Evolutionary conservation across 1,284 basidiomycete species (phyloP).

Genomic region (Tranzscheliella williamsii): DNA sequence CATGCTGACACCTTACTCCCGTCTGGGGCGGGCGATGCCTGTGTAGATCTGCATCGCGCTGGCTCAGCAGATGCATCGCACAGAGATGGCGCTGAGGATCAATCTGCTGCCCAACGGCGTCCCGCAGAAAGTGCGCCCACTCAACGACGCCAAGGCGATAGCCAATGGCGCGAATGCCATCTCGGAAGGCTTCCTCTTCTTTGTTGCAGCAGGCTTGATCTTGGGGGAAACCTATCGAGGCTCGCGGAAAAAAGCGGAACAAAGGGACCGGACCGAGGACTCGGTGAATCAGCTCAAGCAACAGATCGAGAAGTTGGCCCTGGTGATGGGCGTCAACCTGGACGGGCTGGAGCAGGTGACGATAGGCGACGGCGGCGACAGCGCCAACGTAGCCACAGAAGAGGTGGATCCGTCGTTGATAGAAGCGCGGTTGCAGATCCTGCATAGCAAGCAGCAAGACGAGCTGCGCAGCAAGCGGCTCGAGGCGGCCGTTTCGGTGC

Average conservation of each 20-base stretch:
- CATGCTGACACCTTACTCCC: not conserved
- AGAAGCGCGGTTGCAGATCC: slow-evolving; percentile 18
- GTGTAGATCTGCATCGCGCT: slow-evolving; percentile 55
- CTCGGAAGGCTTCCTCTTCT: slow-evolving; percentile 57
- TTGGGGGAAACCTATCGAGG: slow-evolving; percentile 55
- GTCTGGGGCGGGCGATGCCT: not conserved
- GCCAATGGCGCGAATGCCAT: slow-evolving; percentile 56
- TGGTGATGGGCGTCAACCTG: slow-evolving; percentile 29
- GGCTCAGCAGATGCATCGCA: slow-evolving; percentile 53
- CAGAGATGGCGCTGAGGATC: slow-evolving; percentile 50
- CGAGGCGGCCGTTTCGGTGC: slow-evolving; percentile 41
- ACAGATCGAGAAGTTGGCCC: slow-evolving; percentile 28
- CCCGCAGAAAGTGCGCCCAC: slow-evolving; percentile 51
- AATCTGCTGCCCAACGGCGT: slow-evolving; percentile 47
- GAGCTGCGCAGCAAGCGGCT: slow-evolving; percentile 32
- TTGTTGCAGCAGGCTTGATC: slow-evolving; percentile 54
- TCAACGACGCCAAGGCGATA: slow-evolving; percentile 58
- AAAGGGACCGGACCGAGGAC: slow-evolving; percentile 51
- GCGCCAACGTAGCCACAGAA: slow-evolving; percentile 8
- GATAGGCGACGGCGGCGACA: not conserved
- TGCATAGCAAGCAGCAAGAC: slow-evolving; percentile 15
- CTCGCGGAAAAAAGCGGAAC: slow-evolving; percentile 47
- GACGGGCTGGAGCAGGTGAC: slow-evolving; percentile 15
- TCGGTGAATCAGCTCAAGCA: slow-evolving; percentile 38
- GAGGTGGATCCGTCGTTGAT: slow-evolving; percentile 32